These are phyloP conservation scores for Lodderomyces pseudojiufengensis DNA, from an alignment of 1,139 yeast species.

Conservation along the genomic window DNA sequence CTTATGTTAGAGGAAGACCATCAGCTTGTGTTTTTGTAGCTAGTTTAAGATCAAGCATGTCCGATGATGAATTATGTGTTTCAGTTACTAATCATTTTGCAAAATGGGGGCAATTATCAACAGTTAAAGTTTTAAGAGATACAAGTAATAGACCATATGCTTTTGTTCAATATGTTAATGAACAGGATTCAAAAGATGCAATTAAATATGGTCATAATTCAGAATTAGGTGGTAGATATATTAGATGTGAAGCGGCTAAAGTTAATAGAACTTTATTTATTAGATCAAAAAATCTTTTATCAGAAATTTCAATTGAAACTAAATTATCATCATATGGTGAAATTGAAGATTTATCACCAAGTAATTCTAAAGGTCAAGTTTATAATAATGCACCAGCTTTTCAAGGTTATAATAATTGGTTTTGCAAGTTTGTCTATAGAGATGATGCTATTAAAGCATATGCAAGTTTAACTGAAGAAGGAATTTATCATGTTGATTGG, in stretches of 20 bases:
- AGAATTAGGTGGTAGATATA: conserved; percentile 64
- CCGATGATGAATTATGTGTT: conserved; percentile 67
- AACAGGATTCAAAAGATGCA: conserved; percentile 67
- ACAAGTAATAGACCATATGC: conserved; percentile 86
- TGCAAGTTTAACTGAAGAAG: conserved; percentile 59
- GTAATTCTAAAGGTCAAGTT: conserved; percentile 38
- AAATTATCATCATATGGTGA: conserved; percentile 61
- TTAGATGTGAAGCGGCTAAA: conserved; percentile 87
- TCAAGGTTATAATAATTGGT: conserved; percentile 55
- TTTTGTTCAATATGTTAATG: conserved; percentile 80
- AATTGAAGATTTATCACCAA: conserved; percentile 61
- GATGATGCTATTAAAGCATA: conserved; percentile 90
- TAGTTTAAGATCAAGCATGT: conserved; percentile 56
- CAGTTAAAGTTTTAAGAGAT: conserved; percentile 87
- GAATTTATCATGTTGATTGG: conserved; percentile 68
- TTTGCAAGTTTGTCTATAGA: conserved; percentile 74
- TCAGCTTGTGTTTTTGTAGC: conserved; percentile 91
- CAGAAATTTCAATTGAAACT: conserved; percentile 31
- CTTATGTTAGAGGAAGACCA: conserved; percentile 44
- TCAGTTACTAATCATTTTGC: conserved; percentile 65
- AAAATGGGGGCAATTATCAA: conserved; percentile 64
- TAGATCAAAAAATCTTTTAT: conserved; percentile 24
- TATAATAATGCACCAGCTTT: conserved; percentile 5
- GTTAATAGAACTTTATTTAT: conserved; percentile 81
- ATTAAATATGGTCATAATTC: conserved; percentile 67